Percentiles rank a stretch among this genome's conserved stretches.
Evolutionary conservation across 2,329 filamentous ascomycete species (phyloP).

Genomic region (Sordariomycetes sp.): DNA sequence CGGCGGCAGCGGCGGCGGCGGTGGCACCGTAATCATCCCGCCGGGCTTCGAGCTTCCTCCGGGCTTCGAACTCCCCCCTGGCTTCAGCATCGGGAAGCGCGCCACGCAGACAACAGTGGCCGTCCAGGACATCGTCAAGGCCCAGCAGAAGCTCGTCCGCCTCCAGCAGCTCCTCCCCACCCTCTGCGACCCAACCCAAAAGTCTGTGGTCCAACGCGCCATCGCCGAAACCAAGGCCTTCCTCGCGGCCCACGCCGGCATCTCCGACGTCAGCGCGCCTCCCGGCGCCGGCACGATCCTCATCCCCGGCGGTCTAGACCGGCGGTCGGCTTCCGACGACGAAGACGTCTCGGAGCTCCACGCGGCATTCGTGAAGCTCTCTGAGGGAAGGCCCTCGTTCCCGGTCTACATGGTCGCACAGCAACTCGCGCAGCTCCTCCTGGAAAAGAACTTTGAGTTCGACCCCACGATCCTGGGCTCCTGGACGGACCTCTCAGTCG

Average conservation of each 20-base stretch:
- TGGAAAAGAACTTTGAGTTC: slow-evolving; percentile 5
- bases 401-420: slow-evolving; percentile 3
- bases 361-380: slow-evolving; percentile 1
- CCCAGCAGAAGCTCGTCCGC: slow-evolving; percentile 4
- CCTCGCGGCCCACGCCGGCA: slow-evolving; percentile 1
- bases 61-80: background rate
- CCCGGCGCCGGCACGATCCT: background rate
- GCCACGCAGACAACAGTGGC: background rate
- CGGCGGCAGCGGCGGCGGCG: background rate
- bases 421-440: slow-evolving; percentile 8
- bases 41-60: background rate
- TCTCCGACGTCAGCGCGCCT: background rate
- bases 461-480: slow-evolving; percentile 6
- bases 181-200: background rate
- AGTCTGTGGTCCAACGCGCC: background rate
- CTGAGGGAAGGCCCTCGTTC: background rate
- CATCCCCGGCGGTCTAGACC: background rate
- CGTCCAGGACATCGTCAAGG: slow-evolving; percentile 4
- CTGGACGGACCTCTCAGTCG: background rate
- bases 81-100: slow-evolving; percentile 2
- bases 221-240: slow-evolving; percentile 4
- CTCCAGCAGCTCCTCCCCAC: slow-evolving; percentile 1
- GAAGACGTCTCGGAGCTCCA: background rate
- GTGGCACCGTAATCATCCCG: background rate
- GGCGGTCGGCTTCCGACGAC: background rate